Conservation (phyloP, 495 filamentous ascomycete species). For the Rusavskia elegans region DNA sequence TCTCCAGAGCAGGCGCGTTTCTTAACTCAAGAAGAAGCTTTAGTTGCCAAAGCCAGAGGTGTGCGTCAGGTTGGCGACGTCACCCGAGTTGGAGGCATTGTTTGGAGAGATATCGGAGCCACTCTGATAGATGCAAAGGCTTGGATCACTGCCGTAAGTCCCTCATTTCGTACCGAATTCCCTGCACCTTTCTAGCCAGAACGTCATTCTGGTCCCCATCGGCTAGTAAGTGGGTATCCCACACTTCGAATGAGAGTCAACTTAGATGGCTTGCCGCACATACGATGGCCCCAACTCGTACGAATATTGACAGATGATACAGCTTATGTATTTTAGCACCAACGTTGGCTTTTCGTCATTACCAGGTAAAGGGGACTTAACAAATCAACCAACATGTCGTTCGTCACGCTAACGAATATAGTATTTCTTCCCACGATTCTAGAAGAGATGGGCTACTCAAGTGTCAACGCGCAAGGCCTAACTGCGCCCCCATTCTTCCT, state of each 20-base stretch:
- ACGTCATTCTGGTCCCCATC: too few species aligned
- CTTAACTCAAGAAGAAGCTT: constrained; percentile 52
- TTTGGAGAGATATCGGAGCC: constrained; percentile 40
- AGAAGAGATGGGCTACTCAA: constrained; percentile 58
- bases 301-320: background rate
- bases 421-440: constrained; percentile 76
- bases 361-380: constrained; percentile 20
- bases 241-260: too few species aligned
- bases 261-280: too few species aligned
- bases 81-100: constrained; percentile 33
- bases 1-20: constrained; percentile 52
- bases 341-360: constrained; percentile 66
- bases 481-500: constrained; percentile 70
- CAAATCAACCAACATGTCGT: background rate
- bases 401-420: background rate
- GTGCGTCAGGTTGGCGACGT: constrained; percentile 47
- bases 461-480: constrained; percentile 62
- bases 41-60: constrained; percentile 46
- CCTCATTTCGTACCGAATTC: background rate
- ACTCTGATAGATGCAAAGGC: constrained; percentile 47
- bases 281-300: too few species aligned
- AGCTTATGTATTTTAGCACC: constrained; percentile 21
- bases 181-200: background rate
- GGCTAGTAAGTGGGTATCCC: too few species aligned
- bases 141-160: constrained; percentile 33